Evolutionary conservation across 495 filamentous ascomycete genomes (phyloP).

Genomic region (Penicillium cinerascens): DNA sequence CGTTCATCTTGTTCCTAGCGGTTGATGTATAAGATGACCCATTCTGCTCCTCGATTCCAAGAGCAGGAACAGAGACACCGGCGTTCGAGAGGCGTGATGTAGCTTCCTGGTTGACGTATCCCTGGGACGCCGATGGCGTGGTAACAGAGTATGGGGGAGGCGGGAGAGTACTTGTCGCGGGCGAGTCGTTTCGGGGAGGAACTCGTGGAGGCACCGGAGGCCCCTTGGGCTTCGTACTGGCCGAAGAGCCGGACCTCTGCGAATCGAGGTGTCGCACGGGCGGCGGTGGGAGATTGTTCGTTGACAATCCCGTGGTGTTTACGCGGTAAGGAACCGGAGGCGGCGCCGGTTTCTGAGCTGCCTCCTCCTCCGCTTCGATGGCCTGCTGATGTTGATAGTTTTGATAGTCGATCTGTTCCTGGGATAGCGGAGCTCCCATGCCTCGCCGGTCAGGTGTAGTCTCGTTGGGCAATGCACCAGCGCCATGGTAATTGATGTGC

Average conservation of each 20-base stretch:
- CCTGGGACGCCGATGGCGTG: conserved; percentile 26
- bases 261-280: conserved; percentile 56
- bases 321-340: conserved; percentile 66
- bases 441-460: conserved; percentile 47
- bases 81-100: conserved; percentile 66
- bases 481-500: conserved; percentile 53
- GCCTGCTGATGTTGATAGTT: conserved; percentile 33
- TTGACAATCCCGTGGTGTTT: conserved; percentile 69
- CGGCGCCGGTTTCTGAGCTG: conserved; percentile 39
- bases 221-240: conserved; percentile 36
- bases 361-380: conserved; percentile 31
- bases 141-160: conserved; percentile 53
- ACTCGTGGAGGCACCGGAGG: conserved; percentile 66
- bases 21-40: conserved; percentile 2
- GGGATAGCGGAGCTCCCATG: conserved; percentile 45
- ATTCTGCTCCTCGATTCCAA: conserved; percentile 60
- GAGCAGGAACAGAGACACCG: conserved; percentile 76
- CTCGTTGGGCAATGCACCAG: conserved; percentile 43
- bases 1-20: conserved; percentile 47
- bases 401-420: conserved; percentile 35
- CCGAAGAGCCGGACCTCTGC: conserved; percentile 33
- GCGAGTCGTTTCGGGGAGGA: conserved; percentile 60
- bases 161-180: conserved; percentile 40
- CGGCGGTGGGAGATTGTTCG: conserved; percentile 66
- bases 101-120: conserved; percentile 65